Conservation (phyloP, 768 basidiomycete genomes). For the Tricholoma saponaceum region DNA sequence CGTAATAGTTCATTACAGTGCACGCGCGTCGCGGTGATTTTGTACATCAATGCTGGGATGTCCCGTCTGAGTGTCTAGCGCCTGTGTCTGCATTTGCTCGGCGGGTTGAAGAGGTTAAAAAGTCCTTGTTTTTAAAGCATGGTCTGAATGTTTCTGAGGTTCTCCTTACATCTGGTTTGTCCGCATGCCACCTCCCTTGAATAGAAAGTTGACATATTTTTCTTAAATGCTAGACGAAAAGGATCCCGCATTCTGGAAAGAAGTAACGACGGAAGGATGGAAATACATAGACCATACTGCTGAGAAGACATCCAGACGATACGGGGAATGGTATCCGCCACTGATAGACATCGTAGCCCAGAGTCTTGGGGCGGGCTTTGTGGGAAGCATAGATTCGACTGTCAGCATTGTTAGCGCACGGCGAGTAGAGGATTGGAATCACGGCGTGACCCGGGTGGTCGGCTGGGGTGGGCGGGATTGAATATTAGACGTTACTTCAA, state of each 20-base stretch:
- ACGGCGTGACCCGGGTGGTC: conserved; percentile 33
- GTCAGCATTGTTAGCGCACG: conserved; percentile 48
- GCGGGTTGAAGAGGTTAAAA: conserved; percentile 33
- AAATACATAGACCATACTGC: conserved; percentile 35
- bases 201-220: neutral
- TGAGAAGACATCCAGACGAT: conserved; percentile 27
- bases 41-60: conserved; percentile 25
- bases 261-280: conserved; percentile 38
- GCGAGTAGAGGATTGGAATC: conserved; percentile 55
- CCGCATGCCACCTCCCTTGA: neutral
- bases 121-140: conserved; percentile 26
- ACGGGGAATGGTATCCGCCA: conserved; percentile 44
- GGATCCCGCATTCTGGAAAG: conserved; percentile 38
- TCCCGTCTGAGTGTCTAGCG: conserved; percentile 32
- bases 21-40: conserved; percentile 48
- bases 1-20: conserved; percentile 37
- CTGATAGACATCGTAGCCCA: conserved; percentile 54
- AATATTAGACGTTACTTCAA: neutral
- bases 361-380: conserved; percentile 50
- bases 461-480: conserved; percentile 18
- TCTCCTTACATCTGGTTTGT: conserved; percentile 38
- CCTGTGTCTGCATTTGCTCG: conserved; percentile 33
- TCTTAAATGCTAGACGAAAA: conserved; percentile 32
- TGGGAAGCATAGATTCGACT: conserved; percentile 54
- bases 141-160: conserved; percentile 30